phyloP scores from a whole-genome alignment of 2,329 filamentous ascomycete genomes.

The Diplodia intermedia region DNA sequence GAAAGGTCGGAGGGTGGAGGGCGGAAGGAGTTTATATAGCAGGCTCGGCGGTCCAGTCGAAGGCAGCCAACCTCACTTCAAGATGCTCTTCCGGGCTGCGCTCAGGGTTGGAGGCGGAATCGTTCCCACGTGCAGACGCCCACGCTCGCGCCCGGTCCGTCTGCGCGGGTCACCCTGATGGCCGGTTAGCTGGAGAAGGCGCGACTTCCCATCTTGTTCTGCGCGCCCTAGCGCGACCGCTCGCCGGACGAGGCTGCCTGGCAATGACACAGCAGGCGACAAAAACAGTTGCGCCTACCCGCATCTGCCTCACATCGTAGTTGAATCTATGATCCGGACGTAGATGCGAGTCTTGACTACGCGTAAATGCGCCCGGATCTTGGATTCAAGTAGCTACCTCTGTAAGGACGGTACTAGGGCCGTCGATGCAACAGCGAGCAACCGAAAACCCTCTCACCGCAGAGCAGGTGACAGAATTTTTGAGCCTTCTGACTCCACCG shows the following conservation, averaged over 20 bases:
- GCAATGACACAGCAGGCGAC: neutral
- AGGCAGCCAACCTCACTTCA: constrained; percentile 1
- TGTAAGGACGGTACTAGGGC: too few species aligned
- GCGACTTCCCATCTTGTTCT: neutral
- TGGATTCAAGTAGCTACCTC: too few species aligned
- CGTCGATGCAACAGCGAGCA: neutral
- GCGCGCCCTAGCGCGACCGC: neutral
- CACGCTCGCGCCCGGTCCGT: neutral
- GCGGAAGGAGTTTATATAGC: neutral
- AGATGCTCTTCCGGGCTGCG: neutral
- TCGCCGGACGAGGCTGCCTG: neutral
- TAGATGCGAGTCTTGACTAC: too few species aligned
- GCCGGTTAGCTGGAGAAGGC: neutral
- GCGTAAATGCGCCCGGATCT: too few species aligned
- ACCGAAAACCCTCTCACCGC: neutral
- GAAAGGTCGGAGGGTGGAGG: neutral
- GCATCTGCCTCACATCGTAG: too few species aligned
- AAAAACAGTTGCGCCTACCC: too few species aligned
- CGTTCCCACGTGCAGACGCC: neutral
- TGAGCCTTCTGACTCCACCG: too few species aligned
- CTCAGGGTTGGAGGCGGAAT: neutral
- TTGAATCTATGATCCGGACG: too few species aligned
- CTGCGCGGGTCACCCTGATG: neutral
- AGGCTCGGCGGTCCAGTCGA: neutral
- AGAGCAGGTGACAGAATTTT: too few species aligned